Conservation (phyloP, 495 filamentous ascomycete genomes). For the Saxophila tyrrhenica region DNA sequence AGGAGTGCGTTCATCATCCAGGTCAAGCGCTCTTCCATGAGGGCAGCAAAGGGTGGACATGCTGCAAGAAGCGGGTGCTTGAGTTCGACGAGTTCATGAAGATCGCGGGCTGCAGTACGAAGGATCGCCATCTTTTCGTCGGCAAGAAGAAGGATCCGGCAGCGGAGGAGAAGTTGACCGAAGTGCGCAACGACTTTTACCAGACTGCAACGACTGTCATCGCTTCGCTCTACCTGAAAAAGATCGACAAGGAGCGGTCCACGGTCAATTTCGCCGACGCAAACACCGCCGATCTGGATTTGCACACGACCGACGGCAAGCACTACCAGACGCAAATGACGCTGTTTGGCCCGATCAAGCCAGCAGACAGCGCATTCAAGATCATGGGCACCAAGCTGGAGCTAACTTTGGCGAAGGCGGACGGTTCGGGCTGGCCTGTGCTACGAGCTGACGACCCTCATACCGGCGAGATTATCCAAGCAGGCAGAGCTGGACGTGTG, state of each 20-base stretch:
- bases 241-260: constrained; percentile 71
- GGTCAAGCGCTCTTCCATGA: constrained; percentile 89
- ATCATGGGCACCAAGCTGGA: constrained; percentile 95
- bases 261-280: constrained; percentile 51
- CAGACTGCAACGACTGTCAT: constrained; percentile 79
- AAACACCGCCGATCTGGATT: constrained; percentile 55
- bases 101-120: constrained; percentile 79
- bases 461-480: constrained; percentile 71
- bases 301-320: constrained; percentile 76
- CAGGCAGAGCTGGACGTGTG: constrained; percentile 63
- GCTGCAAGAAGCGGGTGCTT: constrained; percentile 87
- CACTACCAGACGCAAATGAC: constrained; percentile 63
- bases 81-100: constrained; percentile 98
- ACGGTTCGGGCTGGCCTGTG: constrained; percentile 81
- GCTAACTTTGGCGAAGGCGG: constrained; percentile 67
- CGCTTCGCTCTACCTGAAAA: constrained; percentile 90
- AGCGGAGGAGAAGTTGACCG: constrained; percentile 49
- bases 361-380: constrained; percentile 62
- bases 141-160: constrained; percentile 49
- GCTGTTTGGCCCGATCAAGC: constrained; percentile 65
- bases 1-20: constrained; percentile 76
- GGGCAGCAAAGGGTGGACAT: constrained; percentile 92
- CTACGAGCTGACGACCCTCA: constrained; percentile 69
- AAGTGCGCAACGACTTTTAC: constrained; percentile 89
- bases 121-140: constrained; percentile 72